Conservation (phyloP, 1,139 yeast genomes). For the Lizanozyma gosingica region DNA sequence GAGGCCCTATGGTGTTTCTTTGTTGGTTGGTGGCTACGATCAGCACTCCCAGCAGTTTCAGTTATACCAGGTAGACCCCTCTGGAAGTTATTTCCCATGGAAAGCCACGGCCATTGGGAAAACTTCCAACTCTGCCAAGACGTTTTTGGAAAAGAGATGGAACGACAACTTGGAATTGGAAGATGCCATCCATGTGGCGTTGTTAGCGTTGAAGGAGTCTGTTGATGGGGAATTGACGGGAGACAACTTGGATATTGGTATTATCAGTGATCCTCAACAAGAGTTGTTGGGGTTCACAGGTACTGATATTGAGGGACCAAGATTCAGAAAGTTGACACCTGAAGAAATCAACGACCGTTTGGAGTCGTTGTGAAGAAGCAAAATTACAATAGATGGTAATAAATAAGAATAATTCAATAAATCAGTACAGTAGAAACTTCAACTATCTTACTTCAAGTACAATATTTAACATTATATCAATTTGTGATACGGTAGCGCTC, state of each 20-base stretch:
- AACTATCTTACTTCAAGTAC: too few species aligned
- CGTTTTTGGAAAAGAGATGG: conserved; percentile 97
- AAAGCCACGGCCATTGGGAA: conserved; percentile 98
- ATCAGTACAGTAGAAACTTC: too few species aligned
- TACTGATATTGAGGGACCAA: conserved; percentile 74
- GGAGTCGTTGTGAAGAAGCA: conserved; percentile 58
- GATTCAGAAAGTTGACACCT: conserved; percentile 74
- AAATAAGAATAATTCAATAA: too few species aligned
- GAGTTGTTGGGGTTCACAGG: conserved; percentile 80
- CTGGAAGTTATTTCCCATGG: conserved; percentile 99
- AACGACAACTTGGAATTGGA: conserved; percentile 92
- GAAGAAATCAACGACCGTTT: conserved; percentile 94
- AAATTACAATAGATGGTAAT: too few species aligned
- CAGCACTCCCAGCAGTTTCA: conserved; percentile 66
- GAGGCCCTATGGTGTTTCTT: conserved; percentile 94
- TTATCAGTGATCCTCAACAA: conserved; percentile 79
- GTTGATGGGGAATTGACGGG: conserved; percentile 98
- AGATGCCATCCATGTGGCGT: conserved; percentile 96
- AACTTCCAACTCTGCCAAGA: conserved; percentile 89
- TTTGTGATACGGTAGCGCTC: background rate
- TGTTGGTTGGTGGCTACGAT: conserved; percentile 91
- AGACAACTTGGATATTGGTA: conserved; percentile 86
- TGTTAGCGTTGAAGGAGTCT: conserved; percentile 88
- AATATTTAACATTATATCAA: too few species aligned
- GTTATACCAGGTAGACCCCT: conserved; percentile 94